Conservation (phyloP, 139 green algal species). For the Chlorella sp. region DNA sequence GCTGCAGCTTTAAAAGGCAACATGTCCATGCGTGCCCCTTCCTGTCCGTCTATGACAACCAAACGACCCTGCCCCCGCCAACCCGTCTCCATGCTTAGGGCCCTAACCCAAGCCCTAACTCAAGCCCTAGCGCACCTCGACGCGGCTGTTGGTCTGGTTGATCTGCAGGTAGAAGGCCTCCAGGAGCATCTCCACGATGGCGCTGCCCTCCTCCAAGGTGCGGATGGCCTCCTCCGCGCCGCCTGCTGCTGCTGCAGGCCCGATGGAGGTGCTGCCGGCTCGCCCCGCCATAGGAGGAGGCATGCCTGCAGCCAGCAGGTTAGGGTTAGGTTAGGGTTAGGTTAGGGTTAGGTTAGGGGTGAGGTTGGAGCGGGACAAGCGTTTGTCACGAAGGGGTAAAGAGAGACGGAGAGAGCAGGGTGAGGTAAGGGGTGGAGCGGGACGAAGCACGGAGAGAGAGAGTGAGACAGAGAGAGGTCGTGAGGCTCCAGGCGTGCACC, state of each 20-base stretch:
- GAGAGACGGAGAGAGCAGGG: too few relatives aligned
- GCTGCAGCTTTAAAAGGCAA: too few relatives aligned
- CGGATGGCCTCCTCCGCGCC: neutral
- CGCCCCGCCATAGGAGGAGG: neutral
- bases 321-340: neutral
- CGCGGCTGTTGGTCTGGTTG: neutral
- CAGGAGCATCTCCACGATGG: conserved; percentile 1
- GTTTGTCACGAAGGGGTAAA: too few relatives aligned
- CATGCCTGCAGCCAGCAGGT: neutral
- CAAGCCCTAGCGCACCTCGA: neutral
- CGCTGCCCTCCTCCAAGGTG: neutral
- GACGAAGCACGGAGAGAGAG: too few relatives aligned
- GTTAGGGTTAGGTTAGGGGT: neutral
- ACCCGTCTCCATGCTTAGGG: neutral
- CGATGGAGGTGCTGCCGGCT: neutral
- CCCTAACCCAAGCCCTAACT: neutral
- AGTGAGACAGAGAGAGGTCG: too few relatives aligned
- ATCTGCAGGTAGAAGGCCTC: conserved; percentile 1
- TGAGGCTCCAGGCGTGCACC: too few relatives aligned
- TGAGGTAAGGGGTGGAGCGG: too few relatives aligned
- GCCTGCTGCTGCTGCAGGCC: neutral
- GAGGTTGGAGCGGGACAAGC: too few relatives aligned
- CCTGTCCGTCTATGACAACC: too few relatives aligned
- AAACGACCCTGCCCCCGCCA: too few relatives aligned
- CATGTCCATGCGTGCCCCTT: too few relatives aligned